phyloP scores from a whole-genome alignment of 2,329 filamentous ascomycete genomes.

The Paraphoma sp. region DNA sequence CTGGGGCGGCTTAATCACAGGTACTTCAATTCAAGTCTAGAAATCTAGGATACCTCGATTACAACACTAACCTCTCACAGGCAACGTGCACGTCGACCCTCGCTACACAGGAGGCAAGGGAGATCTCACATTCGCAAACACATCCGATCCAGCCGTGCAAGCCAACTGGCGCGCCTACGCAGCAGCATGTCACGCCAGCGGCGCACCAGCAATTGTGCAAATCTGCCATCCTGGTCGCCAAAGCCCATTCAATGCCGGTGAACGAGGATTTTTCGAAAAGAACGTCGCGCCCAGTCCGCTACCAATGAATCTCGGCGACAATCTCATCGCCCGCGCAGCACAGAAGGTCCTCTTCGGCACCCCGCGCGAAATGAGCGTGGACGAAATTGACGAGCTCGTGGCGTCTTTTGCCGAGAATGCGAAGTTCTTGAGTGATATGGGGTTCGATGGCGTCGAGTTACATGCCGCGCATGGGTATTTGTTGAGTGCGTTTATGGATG shows the following conservation, averaged over 20 bases:
- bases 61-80: neutral
- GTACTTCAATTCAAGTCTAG: constrained; percentile 3
- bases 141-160: constrained; percentile 48
- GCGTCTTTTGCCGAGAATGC: constrained; percentile 66
- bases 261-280: constrained; percentile 45
- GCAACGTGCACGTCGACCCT: constrained; percentile 8
- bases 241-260: constrained; percentile 50
- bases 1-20: constrained; percentile 59
- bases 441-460: constrained; percentile 62
- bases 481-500: constrained; percentile 31
- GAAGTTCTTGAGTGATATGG: constrained; percentile 55
- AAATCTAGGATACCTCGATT: neutral
- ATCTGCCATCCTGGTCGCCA: constrained; percentile 68
- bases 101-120: neutral
- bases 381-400: constrained; percentile 62
- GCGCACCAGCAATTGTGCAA: constrained; percentile 63
- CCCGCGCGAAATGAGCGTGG: constrained; percentile 58
- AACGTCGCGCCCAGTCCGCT: constrained; percentile 52
- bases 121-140: constrained; percentile 58
- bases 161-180: constrained; percentile 47
- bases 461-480: constrained; percentile 62
- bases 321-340: constrained; percentile 52
- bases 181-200: constrained; percentile 62
- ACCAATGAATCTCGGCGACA: constrained; percentile 37
- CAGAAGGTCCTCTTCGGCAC: constrained; percentile 49